Evolutionary conservation across 805 yeast species (phyloP).

Genomic region (Candida gorgasii): DNA sequence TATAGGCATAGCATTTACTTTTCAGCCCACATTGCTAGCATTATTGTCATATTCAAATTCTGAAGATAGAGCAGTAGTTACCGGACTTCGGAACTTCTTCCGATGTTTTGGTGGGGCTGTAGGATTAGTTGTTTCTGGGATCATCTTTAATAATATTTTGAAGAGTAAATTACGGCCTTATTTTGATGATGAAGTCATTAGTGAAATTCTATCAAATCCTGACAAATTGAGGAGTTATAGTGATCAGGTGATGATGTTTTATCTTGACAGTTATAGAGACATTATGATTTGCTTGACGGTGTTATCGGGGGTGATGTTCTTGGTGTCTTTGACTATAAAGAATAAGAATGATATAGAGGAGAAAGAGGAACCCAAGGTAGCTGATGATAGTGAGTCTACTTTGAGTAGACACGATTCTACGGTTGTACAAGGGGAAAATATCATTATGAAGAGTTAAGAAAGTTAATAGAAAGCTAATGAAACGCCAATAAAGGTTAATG

Average conservation of each 20-base stretch:
- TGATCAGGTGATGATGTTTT: background rate
- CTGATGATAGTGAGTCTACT: background rate
- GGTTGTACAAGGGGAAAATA: too few relatives aligned
- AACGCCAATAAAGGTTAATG: too few relatives aligned
- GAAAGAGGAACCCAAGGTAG: background rate
- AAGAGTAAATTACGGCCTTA: constrained; percentile 1
- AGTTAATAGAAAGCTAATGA: background rate
- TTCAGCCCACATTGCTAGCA: constrained; percentile 59
- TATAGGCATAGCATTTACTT: constrained; percentile 51
- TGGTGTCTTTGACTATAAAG: constrained; percentile 11
- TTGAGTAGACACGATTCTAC: background rate
- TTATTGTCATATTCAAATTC: constrained; percentile 45
- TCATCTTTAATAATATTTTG: constrained; percentile 8
- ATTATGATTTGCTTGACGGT: constrained; percentile 13
- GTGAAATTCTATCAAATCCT: constrained; percentile 5
- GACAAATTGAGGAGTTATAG: background rate
- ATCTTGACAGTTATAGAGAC: constrained; percentile 8
- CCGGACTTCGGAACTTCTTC: constrained; percentile 33
- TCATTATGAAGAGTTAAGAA: too few relatives aligned
- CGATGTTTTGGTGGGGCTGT: constrained; percentile 38
- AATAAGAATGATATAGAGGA: constrained; percentile 5
- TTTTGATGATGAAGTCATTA: background rate
- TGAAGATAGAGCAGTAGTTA: constrained; percentile 36
- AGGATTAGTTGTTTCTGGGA: constrained; percentile 27
- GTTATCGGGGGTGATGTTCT: constrained; percentile 14